These are phyloP conservation scores for Oryza coarctata DNA, from an alignment of 176 grass and related monocot species.

Conservation along the genomic window DNA sequence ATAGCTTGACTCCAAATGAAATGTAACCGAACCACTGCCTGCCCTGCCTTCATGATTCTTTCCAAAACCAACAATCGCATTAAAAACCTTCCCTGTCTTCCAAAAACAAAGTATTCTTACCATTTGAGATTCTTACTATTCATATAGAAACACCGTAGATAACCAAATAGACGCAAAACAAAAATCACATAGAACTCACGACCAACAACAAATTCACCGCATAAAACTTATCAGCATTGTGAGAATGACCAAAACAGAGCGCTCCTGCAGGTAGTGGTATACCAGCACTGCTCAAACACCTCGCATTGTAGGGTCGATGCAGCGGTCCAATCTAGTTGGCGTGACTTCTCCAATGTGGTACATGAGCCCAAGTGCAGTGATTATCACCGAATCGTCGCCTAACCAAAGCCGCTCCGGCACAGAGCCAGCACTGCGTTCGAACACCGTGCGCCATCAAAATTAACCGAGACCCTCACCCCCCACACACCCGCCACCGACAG, in stretches of 20 bases:
- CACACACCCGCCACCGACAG: constrained; percentile 22
- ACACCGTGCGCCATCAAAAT: background rate
- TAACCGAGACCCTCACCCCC: background rate
- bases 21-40: background rate
- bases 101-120: background rate
- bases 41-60: background rate
- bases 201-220: background rate
- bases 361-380: background rate
- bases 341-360: background rate
- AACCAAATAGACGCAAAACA: background rate
- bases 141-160: background rate
- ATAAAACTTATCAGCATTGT: constrained; percentile 13
- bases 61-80: constrained; percentile 4
- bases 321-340: background rate
- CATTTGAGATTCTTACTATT: background rate
- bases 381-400: background rate
- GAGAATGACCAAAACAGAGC: background rate
- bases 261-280: background rate
- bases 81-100: background rate
- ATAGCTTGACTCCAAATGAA: background rate
- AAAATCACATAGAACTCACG: background rate
- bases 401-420: background rate
- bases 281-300: background rate
- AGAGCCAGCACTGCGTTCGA: background rate
- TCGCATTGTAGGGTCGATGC: background rate